Percentiles rank a stretch among this genome's conserved stretches.
These are phyloP conservation scores for Pseudognaphalium luteoalbum DNA, from an alignment of 129 eudicot species.

Conservation along the genomic window DNA sequence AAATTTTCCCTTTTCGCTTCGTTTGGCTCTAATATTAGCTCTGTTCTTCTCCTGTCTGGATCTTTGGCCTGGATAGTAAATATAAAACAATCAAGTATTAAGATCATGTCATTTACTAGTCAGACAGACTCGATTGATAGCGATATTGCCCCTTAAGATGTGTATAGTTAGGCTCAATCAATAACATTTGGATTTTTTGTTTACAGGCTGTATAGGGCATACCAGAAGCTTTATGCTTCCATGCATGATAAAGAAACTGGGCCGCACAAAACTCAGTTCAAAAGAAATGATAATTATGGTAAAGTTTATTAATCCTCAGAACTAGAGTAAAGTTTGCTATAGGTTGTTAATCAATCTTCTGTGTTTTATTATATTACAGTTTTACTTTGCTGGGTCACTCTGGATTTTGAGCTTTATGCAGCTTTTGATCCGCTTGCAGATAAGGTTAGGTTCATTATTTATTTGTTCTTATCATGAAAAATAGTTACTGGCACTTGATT, in stretches of 20 bases:
- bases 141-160: not conserved
- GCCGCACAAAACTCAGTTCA: constrained; percentile 92
- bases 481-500: not conserved
- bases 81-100: no score
- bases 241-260: constrained; percentile 88
- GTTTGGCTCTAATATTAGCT: no score
- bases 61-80: no score
- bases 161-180: not conserved
- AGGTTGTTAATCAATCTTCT: not conserved
- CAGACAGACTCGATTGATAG: not conserved
- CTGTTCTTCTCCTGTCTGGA: no score
- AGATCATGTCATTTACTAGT: not conserved
- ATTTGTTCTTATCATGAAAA: constrained; percentile 3
- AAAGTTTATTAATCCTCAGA: not conserved
- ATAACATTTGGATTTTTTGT: constrained; percentile 12
- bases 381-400: constrained; percentile 86
- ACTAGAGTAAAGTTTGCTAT: not conserved
- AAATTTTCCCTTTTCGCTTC: no score
- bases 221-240: constrained; percentile 75
- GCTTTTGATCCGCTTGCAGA: constrained; percentile 95
- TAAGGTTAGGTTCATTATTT: constrained; percentile 50
- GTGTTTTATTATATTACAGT: constrained; percentile 40
- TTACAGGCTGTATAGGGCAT: constrained; percentile 81
- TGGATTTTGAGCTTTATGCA: constrained; percentile 84
- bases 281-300: constrained; percentile 95